phyloP scores from a whole-genome alignment of 331 rosid species.

The Telfairia occidentalis region DNA sequence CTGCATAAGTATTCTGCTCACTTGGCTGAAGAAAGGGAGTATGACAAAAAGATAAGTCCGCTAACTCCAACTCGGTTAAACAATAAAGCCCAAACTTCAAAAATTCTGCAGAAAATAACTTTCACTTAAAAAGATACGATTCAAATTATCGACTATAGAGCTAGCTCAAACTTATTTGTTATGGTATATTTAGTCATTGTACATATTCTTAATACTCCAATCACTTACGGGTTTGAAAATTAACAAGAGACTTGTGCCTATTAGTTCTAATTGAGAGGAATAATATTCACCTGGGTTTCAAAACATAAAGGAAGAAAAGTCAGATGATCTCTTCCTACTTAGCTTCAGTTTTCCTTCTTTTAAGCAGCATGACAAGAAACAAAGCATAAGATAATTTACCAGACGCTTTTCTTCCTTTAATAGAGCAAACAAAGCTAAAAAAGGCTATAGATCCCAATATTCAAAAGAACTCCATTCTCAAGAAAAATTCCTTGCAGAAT shows the following conservation, averaged over 20 bases:
- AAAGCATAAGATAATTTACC: background rate
- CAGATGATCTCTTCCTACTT: background rate
- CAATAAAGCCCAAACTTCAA: background rate
- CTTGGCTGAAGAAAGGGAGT: constrained; percentile 44
- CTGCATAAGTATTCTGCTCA: constrained; percentile 93
- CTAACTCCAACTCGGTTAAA: background rate
- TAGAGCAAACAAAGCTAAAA: constrained; percentile 9
- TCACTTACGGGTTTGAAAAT: background rate
- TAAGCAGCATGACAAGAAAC: background rate
- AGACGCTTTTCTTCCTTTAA: background rate
- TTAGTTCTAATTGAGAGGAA: background rate
- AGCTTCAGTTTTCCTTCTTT: background rate
- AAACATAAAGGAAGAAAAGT: background rate
- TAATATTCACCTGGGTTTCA: background rate
- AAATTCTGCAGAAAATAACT: background rate
- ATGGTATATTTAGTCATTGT: background rate
- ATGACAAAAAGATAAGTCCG: constrained; percentile 15
- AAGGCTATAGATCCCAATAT: background rate
- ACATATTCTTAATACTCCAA: background rate
- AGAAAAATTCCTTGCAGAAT: background rate
- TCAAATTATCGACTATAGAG: background rate
- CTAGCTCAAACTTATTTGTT: background rate
- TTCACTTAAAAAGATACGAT: background rate
- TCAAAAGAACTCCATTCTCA: background rate
- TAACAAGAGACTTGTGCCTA: background rate